A percentile compares a stretch with the other conserved stretches of the same genome.
Conservation (phyloP, 176 grass and related monocot species). For the Typha latifolia region DNA sequence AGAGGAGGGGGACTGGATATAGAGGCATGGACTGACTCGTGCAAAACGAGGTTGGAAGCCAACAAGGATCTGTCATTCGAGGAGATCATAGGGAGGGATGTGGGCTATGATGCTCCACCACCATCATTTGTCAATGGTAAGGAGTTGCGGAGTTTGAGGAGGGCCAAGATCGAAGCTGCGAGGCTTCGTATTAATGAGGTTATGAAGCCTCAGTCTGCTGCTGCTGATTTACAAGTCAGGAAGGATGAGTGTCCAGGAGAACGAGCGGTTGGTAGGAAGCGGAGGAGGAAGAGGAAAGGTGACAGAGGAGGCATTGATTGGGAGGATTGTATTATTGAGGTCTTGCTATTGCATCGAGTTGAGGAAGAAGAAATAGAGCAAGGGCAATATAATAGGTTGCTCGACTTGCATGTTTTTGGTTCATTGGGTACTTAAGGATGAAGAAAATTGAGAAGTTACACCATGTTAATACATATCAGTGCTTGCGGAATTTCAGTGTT, state of each 20-base stretch:
- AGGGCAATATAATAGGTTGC: constrained; percentile 80
- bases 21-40: constrained; percentile 25
- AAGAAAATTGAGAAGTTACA: constrained; percentile 3
- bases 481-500: not conserved
- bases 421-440: constrained; percentile 15
- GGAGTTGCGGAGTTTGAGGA: constrained; percentile 43
- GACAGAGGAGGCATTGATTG: constrained; percentile 47
- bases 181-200: constrained; percentile 59
- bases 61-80: constrained; percentile 38
- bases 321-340: constrained; percentile 82
- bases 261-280: constrained; percentile 6
- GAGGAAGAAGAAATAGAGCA: constrained; percentile 77
- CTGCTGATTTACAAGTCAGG: not conserved
- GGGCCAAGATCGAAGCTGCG: constrained; percentile 66
- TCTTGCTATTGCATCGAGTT: constrained; percentile 65
- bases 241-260: constrained; percentile 11
- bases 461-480: not conserved
- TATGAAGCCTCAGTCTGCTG: constrained; percentile 34
- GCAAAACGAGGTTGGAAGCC: constrained; percentile 34
- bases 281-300: constrained; percentile 19
- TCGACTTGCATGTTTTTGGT: constrained; percentile 62
- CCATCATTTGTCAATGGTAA: constrained; percentile 58
- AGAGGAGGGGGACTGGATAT: constrained; percentile 23
- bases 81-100: constrained; percentile 41
- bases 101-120: constrained; percentile 74